Evolutionary conservation across 1,284 basidiomycete genomes (phyloP).

Genomic region (Hemileia vastatrix): DNA sequence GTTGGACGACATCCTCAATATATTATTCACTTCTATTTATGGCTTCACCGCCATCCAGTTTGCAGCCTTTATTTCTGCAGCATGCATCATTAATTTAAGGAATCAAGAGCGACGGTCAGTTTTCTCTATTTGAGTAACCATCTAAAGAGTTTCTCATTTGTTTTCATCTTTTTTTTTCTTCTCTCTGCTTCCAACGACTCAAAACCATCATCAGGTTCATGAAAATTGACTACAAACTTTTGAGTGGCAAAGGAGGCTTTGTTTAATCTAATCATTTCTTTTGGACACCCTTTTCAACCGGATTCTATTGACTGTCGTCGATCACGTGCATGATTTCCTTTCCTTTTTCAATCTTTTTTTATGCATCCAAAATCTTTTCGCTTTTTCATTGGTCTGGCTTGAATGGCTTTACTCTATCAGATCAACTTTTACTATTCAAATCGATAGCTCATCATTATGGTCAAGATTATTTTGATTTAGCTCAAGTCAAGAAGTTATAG

Average conservation of each 20-base stretch:
- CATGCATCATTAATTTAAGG: slow-evolving; percentile 16
- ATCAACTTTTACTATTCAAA: no score
- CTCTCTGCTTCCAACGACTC: no score
- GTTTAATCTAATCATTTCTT: neutral
- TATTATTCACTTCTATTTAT: slow-evolving; percentile 20
- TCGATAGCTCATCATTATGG: no score
- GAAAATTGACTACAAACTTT: slow-evolving; percentile 21
- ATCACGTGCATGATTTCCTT: no score
- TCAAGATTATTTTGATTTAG: no score
- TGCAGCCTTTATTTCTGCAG: slow-evolving; percentile 3
- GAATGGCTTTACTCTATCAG: no score
- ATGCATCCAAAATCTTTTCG: no score
- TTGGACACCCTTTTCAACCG: no score
- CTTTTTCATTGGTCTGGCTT: no score
- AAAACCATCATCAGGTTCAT: slow-evolving; percentile 22
- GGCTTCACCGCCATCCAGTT: slow-evolving; percentile 19
- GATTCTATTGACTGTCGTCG: no score
- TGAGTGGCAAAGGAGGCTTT: slow-evolving; percentile 13
- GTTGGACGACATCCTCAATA: slow-evolving; percentile 20
- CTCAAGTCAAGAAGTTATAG: no score
- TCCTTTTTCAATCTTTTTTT: no score
- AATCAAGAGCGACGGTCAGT: slow-evolving; percentile 21
- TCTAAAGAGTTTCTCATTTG: neutral
- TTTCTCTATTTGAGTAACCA: neutral
- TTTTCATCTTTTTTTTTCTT: neutral